phyloP scores from a whole-genome alignment of 768 basidiomycete species.

The Exidia glandulosa region DNA sequence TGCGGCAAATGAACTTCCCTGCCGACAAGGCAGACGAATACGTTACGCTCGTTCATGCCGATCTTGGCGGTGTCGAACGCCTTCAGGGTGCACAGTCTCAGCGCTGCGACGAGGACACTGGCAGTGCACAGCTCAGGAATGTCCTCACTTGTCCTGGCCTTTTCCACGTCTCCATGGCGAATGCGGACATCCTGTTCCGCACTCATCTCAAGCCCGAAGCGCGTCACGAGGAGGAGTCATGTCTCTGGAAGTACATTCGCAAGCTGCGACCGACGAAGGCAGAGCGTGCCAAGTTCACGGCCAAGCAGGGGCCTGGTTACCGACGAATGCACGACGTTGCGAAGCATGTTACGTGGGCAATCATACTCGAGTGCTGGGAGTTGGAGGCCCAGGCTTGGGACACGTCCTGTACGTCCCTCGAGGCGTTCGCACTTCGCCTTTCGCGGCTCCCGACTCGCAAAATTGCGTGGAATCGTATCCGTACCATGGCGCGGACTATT shows the following conservation, averaged over 20 bases:
- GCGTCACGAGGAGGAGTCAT: conserved; percentile 5
- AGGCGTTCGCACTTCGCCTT: not conserved
- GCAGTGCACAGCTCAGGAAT: conserved; percentile 19
- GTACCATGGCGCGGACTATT: not conserved
- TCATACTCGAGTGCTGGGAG: conserved; percentile 21
- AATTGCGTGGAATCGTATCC: not conserved
- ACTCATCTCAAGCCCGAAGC: conserved; percentile 5
- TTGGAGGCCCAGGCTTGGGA: not conserved
- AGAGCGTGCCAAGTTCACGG: conserved; percentile 15
- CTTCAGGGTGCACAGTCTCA: conserved; percentile 5
- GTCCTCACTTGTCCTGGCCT: conserved; percentile 23
- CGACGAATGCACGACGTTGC: conserved; percentile 26
- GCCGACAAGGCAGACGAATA: conserved; percentile 2
- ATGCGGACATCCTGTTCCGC: conserved; percentile 13
- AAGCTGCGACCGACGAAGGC: conserved; percentile 20
- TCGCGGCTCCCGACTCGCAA: not conserved
- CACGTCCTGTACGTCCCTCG: not conserved
- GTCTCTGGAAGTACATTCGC: not conserved
- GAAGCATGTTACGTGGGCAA: conserved; percentile 16
- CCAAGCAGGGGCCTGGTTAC: conserved; percentile 18
- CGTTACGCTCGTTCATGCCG: conserved; percentile 18
- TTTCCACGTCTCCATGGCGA: conserved; percentile 26
- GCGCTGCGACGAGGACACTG: conserved; percentile 18
- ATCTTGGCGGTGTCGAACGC: conserved; percentile 18
- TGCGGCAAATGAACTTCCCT: not conserved